A percentile compares a stretch with the other conserved stretches of the same genome.
Evolutionary conservation across 345 rosid species (phyloP).

Genomic region (Citrus australasica): DNA sequence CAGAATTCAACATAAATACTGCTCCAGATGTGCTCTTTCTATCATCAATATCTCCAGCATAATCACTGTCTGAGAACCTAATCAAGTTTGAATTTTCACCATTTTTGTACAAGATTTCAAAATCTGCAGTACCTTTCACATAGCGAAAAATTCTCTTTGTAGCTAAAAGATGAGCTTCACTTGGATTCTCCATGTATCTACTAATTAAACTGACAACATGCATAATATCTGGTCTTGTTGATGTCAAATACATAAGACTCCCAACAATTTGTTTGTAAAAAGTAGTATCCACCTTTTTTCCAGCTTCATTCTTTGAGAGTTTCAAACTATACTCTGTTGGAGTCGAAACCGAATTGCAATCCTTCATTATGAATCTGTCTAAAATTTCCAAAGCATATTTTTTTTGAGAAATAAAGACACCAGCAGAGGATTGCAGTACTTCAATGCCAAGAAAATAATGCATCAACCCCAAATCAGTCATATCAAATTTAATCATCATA

Average conservation of each 20-base stretch:
- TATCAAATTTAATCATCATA: background rate
- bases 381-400: background rate
- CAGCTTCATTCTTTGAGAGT: background rate
- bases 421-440: background rate
- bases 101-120: too few species aligned
- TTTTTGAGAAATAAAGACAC: background rate
- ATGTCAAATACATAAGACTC: background rate
- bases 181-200: background rate
- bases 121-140: too few species aligned
- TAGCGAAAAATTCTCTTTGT: too few species aligned
- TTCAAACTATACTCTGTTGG: background rate
- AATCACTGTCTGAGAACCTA: too few species aligned
- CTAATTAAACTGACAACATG: background rate
- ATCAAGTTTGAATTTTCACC: too few species aligned
- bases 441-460: constrained; percentile 5
- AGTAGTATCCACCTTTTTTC: background rate
- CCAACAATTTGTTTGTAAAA: background rate
- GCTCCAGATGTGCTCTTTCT: too few species aligned
- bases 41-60: too few species aligned
- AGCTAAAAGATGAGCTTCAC: background rate
- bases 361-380: background rate
- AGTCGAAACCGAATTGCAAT: background rate
- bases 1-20: too few species aligned
- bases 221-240: background rate
- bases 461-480: background rate